Evolutionary conservation across 1,284 basidiomycete species (phyloP), one percentile per base, ranked within the genome.

Genomic region (Trichosporon asahii): DNA sequence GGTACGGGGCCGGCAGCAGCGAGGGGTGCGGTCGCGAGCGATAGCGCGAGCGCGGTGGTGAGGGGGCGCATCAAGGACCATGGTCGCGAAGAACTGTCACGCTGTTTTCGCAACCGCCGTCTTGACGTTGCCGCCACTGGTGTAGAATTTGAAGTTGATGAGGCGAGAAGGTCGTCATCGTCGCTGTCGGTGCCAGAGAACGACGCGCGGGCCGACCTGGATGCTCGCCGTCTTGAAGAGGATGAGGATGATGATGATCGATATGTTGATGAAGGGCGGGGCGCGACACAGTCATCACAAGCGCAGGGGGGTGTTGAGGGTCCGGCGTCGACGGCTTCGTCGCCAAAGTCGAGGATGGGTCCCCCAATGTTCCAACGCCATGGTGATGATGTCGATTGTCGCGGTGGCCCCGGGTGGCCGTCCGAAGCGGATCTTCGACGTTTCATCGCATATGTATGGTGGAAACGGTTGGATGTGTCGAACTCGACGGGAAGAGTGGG

Each of bases 401-500:
- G 67, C 60, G 23, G 57, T 61, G 57, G 57, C 57, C 57, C 57
- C 57, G 57, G 55, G 49, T 60, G 14, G 29, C 21, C 40, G 9
- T 66, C 65, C 53, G 65, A n/a, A 14, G 57, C n/a, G 23, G 21
- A 21, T 46, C 57, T 25, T 53, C 65, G 35, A 25, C 53, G 37
- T 66, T 66, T 70, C 68, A 69, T 69, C 65, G 57, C 68, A 69
- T 69, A 65, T n/a, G 44, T 33, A 65, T 53, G 21, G 64, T 68
- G 83, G 25, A 40, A 44, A 44, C 63, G 69, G 70, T 37, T 64
- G 70, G 66, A 68, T 66, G 61, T 74, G 33, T 72, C 63, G 86
- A 73, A 5, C 81, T 83, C 25, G 85, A 80, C 61, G 90, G 87
- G 66, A 94, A 7, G 89, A 85, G 91, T 92, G 95, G 3, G 93